Evolutionary conservation across 805 yeast species (phyloP).

Genomic region (Yarrowia phangngaensis): DNA sequence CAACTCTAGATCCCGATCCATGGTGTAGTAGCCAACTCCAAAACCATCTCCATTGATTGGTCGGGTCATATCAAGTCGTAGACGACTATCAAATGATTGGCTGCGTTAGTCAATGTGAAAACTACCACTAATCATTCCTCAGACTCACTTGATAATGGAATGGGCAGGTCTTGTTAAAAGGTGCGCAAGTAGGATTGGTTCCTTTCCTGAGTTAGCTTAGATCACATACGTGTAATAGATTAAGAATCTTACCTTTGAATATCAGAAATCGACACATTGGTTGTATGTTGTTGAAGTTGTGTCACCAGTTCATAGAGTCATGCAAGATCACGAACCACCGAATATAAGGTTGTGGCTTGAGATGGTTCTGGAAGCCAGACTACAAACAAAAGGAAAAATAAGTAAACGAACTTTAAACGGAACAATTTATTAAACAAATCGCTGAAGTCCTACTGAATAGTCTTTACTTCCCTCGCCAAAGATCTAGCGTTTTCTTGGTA

Average conservation of each 20-base stretch:
- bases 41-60: slow-evolving; percentile 98
- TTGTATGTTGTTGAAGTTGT: background rate
- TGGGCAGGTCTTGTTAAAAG: slow-evolving; percentile 92
- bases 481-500: too few relatives aligned
- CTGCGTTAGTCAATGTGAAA: slow-evolving; percentile 33
- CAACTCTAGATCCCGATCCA: slow-evolving; percentile 49
- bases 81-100: slow-evolving; percentile 87
- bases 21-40: slow-evolving; percentile 87
- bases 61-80: slow-evolving; percentile 74
- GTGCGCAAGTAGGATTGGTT: slow-evolving; percentile 80
- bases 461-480: too few relatives aligned
- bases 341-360: too few relatives aligned
- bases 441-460: too few relatives aligned
- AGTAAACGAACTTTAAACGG: too few relatives aligned
- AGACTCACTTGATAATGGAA: slow-evolving; percentile 71
- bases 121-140: background rate
- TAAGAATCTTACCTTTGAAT: slow-evolving; percentile 50
- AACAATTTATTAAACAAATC: too few relatives aligned
- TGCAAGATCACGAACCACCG: background rate
- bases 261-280: slow-evolving; percentile 89
- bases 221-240: background rate
- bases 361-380: too few relatives aligned
- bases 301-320: background rate
- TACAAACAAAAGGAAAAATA: too few relatives aligned
- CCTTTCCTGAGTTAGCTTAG: slow-evolving; percentile 52